Evolutionary conservation across 352 stramenopile species (phyloP), one percentile per base, ranked within the genome.

Genomic region (Globisporangium nodosum): DNA sequence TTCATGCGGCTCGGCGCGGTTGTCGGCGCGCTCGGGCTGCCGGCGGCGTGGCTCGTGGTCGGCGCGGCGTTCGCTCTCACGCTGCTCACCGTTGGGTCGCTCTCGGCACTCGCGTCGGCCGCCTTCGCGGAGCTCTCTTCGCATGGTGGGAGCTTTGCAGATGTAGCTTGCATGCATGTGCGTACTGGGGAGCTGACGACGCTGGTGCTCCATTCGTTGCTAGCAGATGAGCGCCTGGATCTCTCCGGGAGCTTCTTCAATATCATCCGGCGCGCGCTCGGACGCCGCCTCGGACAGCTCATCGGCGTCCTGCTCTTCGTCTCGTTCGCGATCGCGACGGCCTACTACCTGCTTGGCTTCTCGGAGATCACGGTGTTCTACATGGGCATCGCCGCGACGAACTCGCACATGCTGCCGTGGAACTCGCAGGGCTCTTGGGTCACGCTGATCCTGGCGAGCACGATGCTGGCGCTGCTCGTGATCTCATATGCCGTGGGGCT

Each of bases 341-440:
- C 70, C n/a, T 85, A 74, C 59, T 80, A 81, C 37, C 49, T 81
- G 35, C 58, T 85, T 13, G 72, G 70, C 5, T 78, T 85, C 60
- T 66, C 70, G 7, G 74, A 85, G 52, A 71, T 85, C 45, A 69
- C 64, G 33, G 50, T 79, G 57, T 76, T 74, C 54, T 76, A 78
- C 53, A 56, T 77, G 21, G 60, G 58, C 18, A 50, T 79, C 5
- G 56, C 58, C 1, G 49, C 45, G 3, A 64, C 67, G 37, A 42
- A 47, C 42, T 13, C 54, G 3, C 20, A 63, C 1, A 58, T 55
- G n/a, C n/a, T 84, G 35, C 71, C 74, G 6, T 84, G 74, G 74
- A 77, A 70, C 49, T 27, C 56, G 0, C 47, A 54, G 2, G 74
- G 64, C 0, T 80, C 72, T 15, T 77, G 70, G 63, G 33, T 72